Conservation (phyloP, 1,284 basidiomycete genomes). For the Apiotrichum brassicae region DNA sequence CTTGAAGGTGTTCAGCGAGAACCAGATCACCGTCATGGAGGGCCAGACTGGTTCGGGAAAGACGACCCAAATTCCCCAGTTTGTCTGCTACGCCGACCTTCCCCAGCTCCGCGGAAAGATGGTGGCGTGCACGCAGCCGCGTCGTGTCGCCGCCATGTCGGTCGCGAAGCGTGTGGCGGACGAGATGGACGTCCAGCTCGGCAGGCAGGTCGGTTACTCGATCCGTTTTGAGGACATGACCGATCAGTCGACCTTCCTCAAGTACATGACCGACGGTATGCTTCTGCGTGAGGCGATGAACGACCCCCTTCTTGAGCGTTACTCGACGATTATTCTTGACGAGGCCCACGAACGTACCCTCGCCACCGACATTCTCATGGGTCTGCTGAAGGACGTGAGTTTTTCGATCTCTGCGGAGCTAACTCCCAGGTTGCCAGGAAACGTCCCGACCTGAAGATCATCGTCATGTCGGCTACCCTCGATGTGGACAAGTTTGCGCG, state of each 20-base stretch:
- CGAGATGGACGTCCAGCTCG: constrained; percentile 93
- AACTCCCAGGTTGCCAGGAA: constrained; percentile 64
- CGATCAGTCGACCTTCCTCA: constrained; percentile 81
- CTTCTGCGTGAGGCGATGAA: constrained; percentile 95
- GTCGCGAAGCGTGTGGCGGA: constrained; percentile 98
- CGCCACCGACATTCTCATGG: constrained; percentile 98
- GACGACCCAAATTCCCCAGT: constrained; percentile 98
- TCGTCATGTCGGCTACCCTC: constrained; percentile 97
- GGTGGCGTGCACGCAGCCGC: constrained; percentile 94
- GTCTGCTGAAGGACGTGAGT: constrained; percentile 58
- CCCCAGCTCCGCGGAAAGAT: constrained; percentile 81
- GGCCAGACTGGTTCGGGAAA: constrained; percentile 98
- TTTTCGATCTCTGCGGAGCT: not conserved
- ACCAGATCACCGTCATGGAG: constrained; percentile 92
- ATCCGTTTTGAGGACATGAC: constrained; percentile 99
- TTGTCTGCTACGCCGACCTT: constrained; percentile 86
- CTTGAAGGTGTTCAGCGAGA: constrained; percentile 70
- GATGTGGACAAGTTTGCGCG: constrained; percentile 95
- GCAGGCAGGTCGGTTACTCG: constrained; percentile 93
- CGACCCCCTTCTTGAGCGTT: constrained; percentile 79
- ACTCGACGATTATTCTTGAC: constrained; percentile 96
- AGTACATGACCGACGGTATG: constrained; percentile 99
- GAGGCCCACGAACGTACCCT: constrained; percentile 98
- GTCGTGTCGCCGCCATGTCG: constrained; percentile 95
- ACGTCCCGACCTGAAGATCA: constrained; percentile 87